These are phyloP conservation scores for Pilasporangium apinafurcum DNA, from an alignment of 352 stramenopile genomes.

Conservation along the genomic window DNA sequence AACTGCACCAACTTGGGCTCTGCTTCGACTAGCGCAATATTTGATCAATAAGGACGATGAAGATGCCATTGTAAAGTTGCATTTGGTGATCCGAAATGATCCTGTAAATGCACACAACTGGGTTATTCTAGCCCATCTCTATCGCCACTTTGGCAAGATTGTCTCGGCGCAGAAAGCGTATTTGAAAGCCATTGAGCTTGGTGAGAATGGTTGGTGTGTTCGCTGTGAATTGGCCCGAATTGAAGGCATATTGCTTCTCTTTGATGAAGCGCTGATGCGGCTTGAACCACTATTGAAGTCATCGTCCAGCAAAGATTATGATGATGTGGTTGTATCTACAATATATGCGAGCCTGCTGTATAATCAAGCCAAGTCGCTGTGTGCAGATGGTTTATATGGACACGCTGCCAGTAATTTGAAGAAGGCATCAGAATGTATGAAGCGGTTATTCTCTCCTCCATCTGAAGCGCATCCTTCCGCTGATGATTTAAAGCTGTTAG, in stretches of 20 bases:
- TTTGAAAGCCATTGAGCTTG: constrained; percentile 64
- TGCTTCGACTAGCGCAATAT: constrained; percentile 66
- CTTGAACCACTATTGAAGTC: constrained; percentile 37
- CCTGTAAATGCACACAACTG: constrained; percentile 58
- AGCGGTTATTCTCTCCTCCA: constrained; percentile 17
- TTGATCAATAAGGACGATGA: constrained; percentile 65
- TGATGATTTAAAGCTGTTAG: constrained; percentile 61
- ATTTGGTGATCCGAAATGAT: constrained; percentile 69
- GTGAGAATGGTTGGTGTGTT: constrained; percentile 59
- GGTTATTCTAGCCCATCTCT: constrained; percentile 73
- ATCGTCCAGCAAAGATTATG: constrained; percentile 1
- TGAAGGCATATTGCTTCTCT: constrained; percentile 61
- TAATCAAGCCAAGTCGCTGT: constrained; percentile 71
- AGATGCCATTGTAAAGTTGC: constrained; percentile 54
- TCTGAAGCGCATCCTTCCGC: constrained; percentile 13
- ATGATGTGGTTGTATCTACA: constrained; percentile 34
- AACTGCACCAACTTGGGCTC: constrained; percentile 62
- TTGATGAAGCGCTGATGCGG: constrained; percentile 60
- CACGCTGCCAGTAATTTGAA: constrained; percentile 55
- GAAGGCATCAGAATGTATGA: constrained; percentile 49
- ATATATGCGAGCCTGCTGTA: constrained; percentile 70
- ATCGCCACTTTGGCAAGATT: constrained; percentile 73
- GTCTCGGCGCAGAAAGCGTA: constrained; percentile 80
- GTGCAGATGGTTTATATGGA: constrained; percentile 68
- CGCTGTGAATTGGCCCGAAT: constrained; percentile 76